Evolutionary conservation across 1,284 basidiomycete genomes (phyloP).

Genomic region (Ceratobasidium theobromae): DNA sequence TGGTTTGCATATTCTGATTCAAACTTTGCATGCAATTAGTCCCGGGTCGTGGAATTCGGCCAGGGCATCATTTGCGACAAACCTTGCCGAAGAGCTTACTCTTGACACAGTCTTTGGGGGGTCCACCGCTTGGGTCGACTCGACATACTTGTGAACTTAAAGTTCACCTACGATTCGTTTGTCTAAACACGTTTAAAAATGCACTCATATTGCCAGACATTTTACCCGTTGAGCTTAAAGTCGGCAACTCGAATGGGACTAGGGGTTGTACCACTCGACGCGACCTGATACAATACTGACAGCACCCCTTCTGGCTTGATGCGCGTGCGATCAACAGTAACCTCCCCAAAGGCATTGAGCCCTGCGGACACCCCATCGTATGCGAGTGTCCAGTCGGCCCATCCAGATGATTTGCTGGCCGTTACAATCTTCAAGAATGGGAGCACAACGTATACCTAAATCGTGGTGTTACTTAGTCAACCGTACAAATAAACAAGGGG

Average conservation of each 20-base stretch:
- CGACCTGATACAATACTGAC: conserved; percentile 32
- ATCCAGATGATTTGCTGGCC: conserved; percentile 33
- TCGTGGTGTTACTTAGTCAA: not conserved
- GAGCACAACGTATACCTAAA: conserved; percentile 32
- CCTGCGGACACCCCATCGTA: conserved; percentile 32
- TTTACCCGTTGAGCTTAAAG: conserved; percentile 28
- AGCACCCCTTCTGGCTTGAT: conserved; percentile 32
- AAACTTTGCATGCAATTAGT: not conserved
- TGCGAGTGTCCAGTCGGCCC: conserved; percentile 34
- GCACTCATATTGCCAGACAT: no score
- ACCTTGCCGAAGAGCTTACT: conserved; percentile 21
- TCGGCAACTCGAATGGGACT: conserved; percentile 30
- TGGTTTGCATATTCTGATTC: not conserved
- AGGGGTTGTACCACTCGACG: conserved; percentile 31
- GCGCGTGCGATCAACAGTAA: conserved; percentile 31
- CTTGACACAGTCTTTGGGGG: conserved; percentile 35
- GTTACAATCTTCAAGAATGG: conserved; percentile 33
- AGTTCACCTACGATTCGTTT: no score
- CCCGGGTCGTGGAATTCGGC: conserved; percentile 5
- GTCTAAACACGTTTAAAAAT: no score
- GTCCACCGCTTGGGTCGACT: conserved; percentile 37
- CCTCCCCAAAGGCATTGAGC: conserved; percentile 34
- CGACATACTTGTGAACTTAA: conserved; percentile 33
- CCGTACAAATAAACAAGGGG: no score
- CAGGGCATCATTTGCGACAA: conserved; percentile 31